Base-by-base conservation (phyloP, 345 rosid genomes). In the Limnanthes douglasii region DNA sequence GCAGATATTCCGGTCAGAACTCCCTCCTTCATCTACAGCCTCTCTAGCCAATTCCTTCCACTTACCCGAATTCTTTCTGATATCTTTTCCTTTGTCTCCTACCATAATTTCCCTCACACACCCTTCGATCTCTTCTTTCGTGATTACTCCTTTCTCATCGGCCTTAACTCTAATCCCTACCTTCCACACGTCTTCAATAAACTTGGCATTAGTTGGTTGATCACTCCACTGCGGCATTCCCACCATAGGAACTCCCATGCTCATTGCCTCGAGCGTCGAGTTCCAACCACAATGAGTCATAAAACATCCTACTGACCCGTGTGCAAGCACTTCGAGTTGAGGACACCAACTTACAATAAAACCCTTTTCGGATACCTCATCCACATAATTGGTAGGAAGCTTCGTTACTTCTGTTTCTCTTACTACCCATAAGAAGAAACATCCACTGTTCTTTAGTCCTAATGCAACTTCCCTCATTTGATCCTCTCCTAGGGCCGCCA, bases 251-350 rank as follows among this genome's bases (percentile, higher is more conserved):
- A 73, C 63, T 5, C 82, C 78, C 41, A 73, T 51, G 50, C 71
- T 64, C 43, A 77, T 3, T 2, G 75, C 75, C 51, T 77, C 88
- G 0, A 77, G 25, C 1, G 75, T 72, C 4, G 86, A 76, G 60
- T 76, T 76, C 86, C 86, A 72, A 2, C 86, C 78, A 11, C 71
- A 69, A 16, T 69, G 88, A 7, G 78, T 64, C 43, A 77, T 27
- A 33, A 77, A 77, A 45, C 88, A 77, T 4, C 88, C 72, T 0
- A 68, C 40, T 5, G 83, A 54, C 6, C 19, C 43, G 7, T 73
- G 78, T 31, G 65, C 54, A 11, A 77, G 35, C 27, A 73, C 73
- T 47, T 67, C 54, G n/a, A 67, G 53, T 34, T 77, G 88, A 15
- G 57, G 50, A 37, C 69, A 42, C 88, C 88, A 73, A 3, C 34